Evolutionary conservation across 768 basidiomycete species (phyloP).

Genomic region (Mycena albidolilacea): DNA sequence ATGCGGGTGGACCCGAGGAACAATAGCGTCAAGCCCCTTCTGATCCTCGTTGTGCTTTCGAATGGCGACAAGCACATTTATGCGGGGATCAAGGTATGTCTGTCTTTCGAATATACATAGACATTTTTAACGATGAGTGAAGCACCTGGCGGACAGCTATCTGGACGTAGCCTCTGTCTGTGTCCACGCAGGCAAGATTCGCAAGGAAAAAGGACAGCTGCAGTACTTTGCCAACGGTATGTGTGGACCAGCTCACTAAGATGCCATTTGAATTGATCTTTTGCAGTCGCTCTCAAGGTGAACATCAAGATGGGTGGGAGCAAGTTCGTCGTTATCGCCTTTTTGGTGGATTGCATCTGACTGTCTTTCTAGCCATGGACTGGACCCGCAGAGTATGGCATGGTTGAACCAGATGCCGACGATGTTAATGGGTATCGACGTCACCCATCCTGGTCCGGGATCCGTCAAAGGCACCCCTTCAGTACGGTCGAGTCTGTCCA

Average conservation of each 20-base stretch:
- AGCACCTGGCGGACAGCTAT: constrained; percentile 76
- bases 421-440: constrained; percentile 88
- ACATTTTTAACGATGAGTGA: not conserved
- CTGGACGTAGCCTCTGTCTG: constrained; percentile 84
- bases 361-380: constrained; percentile 52
- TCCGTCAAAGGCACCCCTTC: constrained; percentile 79
- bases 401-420: constrained; percentile 76
- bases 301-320: constrained; percentile 89
- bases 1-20: constrained; percentile 50
- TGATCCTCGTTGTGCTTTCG: constrained; percentile 78
- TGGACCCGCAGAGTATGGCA: constrained; percentile 65
- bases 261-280: not conserved
- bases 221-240: constrained; percentile 79
- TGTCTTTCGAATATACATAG: not conserved
- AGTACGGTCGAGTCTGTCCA: not conserved
- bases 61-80: constrained; percentile 83
- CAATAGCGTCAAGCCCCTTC: constrained; percentile 54
- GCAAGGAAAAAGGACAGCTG: constrained; percentile 75
- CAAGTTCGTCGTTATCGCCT: constrained; percentile 63
- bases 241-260: not conserved
- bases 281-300: constrained; percentile 77
- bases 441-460: constrained; percentile 86
- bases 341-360: not conserved
- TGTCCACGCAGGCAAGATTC: constrained; percentile 79
- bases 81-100: constrained; percentile 68